phyloP scores from a whole-genome alignment of 2,329 filamentous ascomycete species.

The Hypoxylon sp. region DNA sequence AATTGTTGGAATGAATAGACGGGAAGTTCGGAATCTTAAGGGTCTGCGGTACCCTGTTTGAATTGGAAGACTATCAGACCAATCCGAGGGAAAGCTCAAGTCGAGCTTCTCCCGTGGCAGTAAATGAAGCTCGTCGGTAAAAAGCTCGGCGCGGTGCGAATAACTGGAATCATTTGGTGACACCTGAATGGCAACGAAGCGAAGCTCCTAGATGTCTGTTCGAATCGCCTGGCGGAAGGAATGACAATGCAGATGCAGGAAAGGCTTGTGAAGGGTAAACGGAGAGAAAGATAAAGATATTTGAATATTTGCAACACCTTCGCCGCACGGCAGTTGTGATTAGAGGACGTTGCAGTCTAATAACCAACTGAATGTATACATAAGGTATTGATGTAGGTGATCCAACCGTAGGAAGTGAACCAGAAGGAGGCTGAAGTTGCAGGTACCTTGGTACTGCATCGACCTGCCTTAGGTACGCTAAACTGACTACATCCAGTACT shows the following conservation, averaged over 20 bases:
- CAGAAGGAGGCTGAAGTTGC: constrained; percentile 26
- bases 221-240: not conserved
- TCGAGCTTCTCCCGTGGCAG: not conserved
- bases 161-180: not conserved
- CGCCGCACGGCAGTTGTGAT: not conserved
- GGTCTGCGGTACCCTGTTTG: not conserved
- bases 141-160: constrained; percentile 5
- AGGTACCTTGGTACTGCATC: constrained; percentile 8
- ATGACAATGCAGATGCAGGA: not conserved
- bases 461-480: not conserved
- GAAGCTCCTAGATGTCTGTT: not conserved
- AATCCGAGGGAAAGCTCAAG: not conserved
- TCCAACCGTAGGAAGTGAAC: no score
- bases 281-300: not conserved
- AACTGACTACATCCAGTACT: no score
- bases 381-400: not conserved
- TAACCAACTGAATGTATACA: constrained; percentile 3
- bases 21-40: not conserved
- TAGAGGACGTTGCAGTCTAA: not conserved
- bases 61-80: not conserved
- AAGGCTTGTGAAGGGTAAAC: not conserved
- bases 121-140: not conserved
- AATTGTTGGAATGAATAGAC: not conserved
- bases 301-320: not conserved
- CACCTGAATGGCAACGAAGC: not conserved